These are phyloP conservation scores for Onygenales sp. DNA, from an alignment of 2,329 filamentous ascomycete genomes.

Conservation along the genomic window DNA sequence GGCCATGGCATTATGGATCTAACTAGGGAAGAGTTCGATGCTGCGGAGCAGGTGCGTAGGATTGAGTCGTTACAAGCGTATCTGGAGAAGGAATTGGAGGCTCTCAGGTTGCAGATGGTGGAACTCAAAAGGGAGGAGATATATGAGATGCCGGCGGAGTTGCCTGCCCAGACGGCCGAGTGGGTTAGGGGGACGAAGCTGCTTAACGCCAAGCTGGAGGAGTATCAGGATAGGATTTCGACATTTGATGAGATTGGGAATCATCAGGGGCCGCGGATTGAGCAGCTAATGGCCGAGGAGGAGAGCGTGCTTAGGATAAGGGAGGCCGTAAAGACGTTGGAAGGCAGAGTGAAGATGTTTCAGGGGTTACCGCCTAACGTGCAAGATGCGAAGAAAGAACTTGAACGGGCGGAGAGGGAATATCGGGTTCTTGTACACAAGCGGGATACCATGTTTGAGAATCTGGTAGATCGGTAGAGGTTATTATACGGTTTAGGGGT, in stretches of 20 bases:
- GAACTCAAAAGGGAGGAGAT: slow-evolving; percentile 22
- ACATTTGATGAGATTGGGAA: slow-evolving; percentile 26
- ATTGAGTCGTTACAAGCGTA: slow-evolving; percentile 49
- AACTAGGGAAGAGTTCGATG: slow-evolving; percentile 44
- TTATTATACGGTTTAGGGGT: neutral
- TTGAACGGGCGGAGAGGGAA: slow-evolving; percentile 58
- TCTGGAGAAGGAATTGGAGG: slow-evolving; percentile 42
- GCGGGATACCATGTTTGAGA: slow-evolving; percentile 68
- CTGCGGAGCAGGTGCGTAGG: slow-evolving; percentile 47
- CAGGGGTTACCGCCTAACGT: slow-evolving; percentile 63
- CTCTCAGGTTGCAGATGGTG: slow-evolving; percentile 20
- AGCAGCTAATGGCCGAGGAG: slow-evolving; percentile 51
- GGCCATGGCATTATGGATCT: slow-evolving; percentile 47
- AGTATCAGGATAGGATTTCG: slow-evolving; percentile 51
- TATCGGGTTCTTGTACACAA: slow-evolving; percentile 51
- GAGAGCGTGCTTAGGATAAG: slow-evolving; percentile 49
- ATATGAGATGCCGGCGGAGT: slow-evolving; percentile 47
- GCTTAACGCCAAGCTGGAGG: slow-evolving; percentile 56
- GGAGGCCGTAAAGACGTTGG: slow-evolving; percentile 54
- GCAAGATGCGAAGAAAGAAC: slow-evolving; percentile 57
- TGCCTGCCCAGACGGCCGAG: slow-evolving; percentile 64
- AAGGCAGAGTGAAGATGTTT: slow-evolving; percentile 57
- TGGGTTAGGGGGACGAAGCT: slow-evolving; percentile 61
- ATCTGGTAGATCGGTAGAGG: slow-evolving; percentile 44
- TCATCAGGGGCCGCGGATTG: slow-evolving; percentile 23